phyloP scores from a whole-genome alignment of 305 asterid species.

The Andrographis paniculata region DNA sequence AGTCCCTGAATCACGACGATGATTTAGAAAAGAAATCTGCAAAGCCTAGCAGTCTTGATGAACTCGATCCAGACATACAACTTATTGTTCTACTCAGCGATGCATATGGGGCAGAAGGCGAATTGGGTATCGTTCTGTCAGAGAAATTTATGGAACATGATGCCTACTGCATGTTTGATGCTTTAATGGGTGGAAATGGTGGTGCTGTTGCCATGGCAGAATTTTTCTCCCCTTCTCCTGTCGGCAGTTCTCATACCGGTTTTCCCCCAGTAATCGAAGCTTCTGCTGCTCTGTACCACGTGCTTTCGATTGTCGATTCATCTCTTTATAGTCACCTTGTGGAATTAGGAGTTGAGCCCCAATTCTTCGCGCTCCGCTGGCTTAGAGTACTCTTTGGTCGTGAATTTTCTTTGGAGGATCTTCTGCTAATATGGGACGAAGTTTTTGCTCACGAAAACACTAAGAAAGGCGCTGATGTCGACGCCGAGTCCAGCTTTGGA shows the following conservation, averaged over 20 bases:
- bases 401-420: constrained; percentile 84
- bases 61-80: constrained; percentile 72
- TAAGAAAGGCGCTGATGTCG: constrained; percentile 28
- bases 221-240: constrained; percentile 65
- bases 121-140: constrained; percentile 81
- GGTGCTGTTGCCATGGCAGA: constrained; percentile 86
- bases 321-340: constrained; percentile 86
- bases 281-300: constrained; percentile 69
- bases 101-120: constrained; percentile 98
- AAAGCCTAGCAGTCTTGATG: constrained; percentile 37
- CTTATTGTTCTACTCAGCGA: constrained; percentile 64
- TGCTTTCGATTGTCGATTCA: constrained; percentile 77
- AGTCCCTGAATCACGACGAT: constrained; percentile 29
- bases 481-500: constrained; percentile 38
- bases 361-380: constrained; percentile 91
- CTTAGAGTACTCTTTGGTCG: constrained; percentile 89
- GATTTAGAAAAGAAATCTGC: constrained; percentile 28
- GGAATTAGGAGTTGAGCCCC: constrained; percentile 95
- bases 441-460: constrained; percentile 59
- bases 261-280: constrained; percentile 90
- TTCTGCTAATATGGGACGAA: constrained; percentile 85
- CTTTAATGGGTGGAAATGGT: constrained; percentile 75
- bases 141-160: constrained; percentile 96
- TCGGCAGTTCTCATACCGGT: constrained; percentile 39
- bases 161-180: constrained; percentile 90